These are phyloP conservation scores for Trichophyton verrucosum DNA, from an alignment of 2,329 filamentous ascomycete genomes.

Conservation along the genomic window DNA sequence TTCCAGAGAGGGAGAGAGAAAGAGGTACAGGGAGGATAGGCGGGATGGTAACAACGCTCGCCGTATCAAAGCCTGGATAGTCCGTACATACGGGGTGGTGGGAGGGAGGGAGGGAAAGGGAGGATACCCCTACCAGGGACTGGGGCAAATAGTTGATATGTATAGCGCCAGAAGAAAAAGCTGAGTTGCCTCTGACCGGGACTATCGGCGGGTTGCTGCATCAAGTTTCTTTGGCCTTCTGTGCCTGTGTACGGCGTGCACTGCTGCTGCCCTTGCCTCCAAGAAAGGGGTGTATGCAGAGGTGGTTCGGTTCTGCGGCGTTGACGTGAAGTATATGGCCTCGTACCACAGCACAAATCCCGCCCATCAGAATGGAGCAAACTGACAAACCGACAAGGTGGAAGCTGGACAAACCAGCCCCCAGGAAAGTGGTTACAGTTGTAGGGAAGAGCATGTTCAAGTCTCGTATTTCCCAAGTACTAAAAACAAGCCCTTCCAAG, in stretches of 20 bases:
- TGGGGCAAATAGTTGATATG: neutral
- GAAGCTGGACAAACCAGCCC: neutral
- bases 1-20: too few species aligned
- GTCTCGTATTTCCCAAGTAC: conserved; percentile 4
- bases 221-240: neutral
- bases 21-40: neutral
- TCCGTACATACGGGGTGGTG: neutral
- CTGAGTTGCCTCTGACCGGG: neutral
- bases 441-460: conserved; percentile 1
- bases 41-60: neutral
- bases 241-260: neutral
- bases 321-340: conserved; percentile 1
- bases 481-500: conserved; percentile 1
- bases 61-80: neutral
- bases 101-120: neutral
- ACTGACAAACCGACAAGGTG: neutral
- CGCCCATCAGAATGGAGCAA: neutral
- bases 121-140: neutral
- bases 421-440: neutral
- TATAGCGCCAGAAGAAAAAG: neutral
- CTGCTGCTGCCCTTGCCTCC: neutral
- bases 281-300: neutral
- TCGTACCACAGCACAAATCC: neutral
- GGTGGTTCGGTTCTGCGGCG: neutral
- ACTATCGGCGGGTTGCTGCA: conserved; percentile 1